Base-by-base conservation (phyloP, 345 rosid genomes). In the Pelargonium nanum region DNA sequence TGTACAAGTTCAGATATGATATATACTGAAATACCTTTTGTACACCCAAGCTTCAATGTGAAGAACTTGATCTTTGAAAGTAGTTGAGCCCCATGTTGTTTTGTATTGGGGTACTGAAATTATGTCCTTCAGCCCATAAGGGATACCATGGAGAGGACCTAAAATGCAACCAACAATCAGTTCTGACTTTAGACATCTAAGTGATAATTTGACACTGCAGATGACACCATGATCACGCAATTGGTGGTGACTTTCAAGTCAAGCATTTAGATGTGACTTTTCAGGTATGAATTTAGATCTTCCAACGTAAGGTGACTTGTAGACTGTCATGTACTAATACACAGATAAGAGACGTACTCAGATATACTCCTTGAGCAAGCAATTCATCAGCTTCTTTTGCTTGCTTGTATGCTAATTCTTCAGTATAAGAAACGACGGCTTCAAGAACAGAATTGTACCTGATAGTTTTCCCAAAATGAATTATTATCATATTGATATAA, bases 111-210 rank as follows among this genome's bases (percentile, higher is more conserved):
- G 92, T 64, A 88, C 96, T 0, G 90, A 68, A 24, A 86, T 74
- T 66, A 82, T 88, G 73, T 91, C 96, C 73, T 91, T 91, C 72
- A 91, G 64, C 32, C 98, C 91, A 64, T 84, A 91, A 69, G 96
- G 97, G 48, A 91, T 86, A 59, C 97, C 94, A 53, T 91, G 91
- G 63, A 91, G 96, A 71, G 98, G 92, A 74, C 98, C 96, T 88
- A 65, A 19, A 52, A 63, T 26, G 17, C 6, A 53, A 19, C 6
- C 28, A 30, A 20, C 24, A 15, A 24, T 34, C 12, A 34, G 52
- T 20, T 21, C 32, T 24, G 22, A n/a, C 6, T 55, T 4, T 40
- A 17, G 19, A 55, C 44, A 53, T 24, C 28, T 55, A 22, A 26
- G 23, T 10, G 24, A 22, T 56, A 7, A 7, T 20, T 26, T 48